Percentiles rank a stretch among this genome's conserved stretches.
Evolutionary conservation across 2,329 filamentous ascomycete species (phyloP).

Genomic region (Colletotrichum chlorophyti): DNA sequence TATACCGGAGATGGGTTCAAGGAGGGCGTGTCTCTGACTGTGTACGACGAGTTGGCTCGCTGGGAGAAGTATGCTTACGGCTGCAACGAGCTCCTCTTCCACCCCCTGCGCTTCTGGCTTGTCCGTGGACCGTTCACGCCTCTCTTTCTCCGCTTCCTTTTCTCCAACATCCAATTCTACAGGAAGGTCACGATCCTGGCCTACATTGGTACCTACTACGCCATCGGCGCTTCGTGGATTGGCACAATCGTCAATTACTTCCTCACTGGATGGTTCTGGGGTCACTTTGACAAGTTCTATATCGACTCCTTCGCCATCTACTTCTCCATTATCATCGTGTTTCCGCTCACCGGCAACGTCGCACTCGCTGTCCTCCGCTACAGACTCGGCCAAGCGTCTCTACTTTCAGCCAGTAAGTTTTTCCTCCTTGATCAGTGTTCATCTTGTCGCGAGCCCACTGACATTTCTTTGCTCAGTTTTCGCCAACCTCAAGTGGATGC

Average conservation of each 20-base stretch:
- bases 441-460: not conserved
- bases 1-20: slow-evolving; percentile 76
- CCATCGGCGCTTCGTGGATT: slow-evolving; percentile 71
- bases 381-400: slow-evolving; percentile 59
- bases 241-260: slow-evolving; percentile 75
- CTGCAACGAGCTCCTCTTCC: slow-evolving; percentile 74
- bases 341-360: slow-evolving; percentile 67
- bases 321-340: slow-evolving; percentile 69
- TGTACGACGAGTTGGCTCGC: slow-evolving; percentile 74
- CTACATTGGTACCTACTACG: slow-evolving; percentile 72
- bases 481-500: slow-evolving; percentile 69
- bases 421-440: slow-evolving; percentile 37
- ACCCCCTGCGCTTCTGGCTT: slow-evolving; percentile 69
- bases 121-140: slow-evolving; percentile 69
- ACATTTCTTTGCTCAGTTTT: slow-evolving; percentile 38
- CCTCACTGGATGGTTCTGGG: slow-evolving; percentile 74
- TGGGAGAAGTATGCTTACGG: slow-evolving; percentile 80
- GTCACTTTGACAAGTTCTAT: slow-evolving; percentile 71
- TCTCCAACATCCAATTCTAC: slow-evolving; percentile 66
- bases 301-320: slow-evolving; percentile 71
- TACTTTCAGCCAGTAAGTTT: slow-evolving; percentile 45
- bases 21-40: slow-evolving; percentile 75
- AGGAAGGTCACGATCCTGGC: slow-evolving; percentile 76
- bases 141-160: slow-evolving; percentile 67
- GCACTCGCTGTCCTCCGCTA: slow-evolving; percentile 69